These are phyloP conservation scores for Meira nashicola DNA, from an alignment of 1,284 basidiomycete genomes.

Conservation along the genomic window DNA sequence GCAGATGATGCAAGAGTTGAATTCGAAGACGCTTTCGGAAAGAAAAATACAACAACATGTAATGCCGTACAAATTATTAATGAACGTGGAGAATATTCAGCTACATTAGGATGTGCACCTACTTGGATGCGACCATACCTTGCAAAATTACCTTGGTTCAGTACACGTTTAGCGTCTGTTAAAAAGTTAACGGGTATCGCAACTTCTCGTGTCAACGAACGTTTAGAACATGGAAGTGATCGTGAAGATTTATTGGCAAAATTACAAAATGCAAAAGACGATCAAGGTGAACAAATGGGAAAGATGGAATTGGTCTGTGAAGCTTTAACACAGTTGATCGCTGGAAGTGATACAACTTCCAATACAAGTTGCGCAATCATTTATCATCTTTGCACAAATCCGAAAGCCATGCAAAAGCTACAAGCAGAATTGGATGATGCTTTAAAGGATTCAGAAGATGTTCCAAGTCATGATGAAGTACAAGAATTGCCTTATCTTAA, in stretches of 20 bases:
- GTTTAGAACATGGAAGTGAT: conserved; percentile 60
- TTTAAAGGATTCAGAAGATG: conserved; percentile 32
- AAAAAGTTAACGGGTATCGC: conserved; percentile 62
- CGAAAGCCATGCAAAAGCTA: conserved; percentile 65
- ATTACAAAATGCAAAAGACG: conserved; percentile 71
- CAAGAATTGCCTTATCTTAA: conserved; percentile 58
- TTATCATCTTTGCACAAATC: conserved; percentile 71
- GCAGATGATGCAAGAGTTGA: conserved; percentile 65
- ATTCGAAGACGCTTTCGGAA: conserved; percentile 57
- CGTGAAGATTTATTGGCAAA: conserved; percentile 75
- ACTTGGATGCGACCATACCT: conserved; percentile 55
- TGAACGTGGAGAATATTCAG: conserved; percentile 79
- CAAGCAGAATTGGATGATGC: conserved; percentile 72
- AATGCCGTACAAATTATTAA: conserved; percentile 82
- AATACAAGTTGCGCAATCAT: conserved; percentile 59
- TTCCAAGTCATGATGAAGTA: conserved; percentile 34
- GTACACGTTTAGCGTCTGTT: conserved; percentile 66
- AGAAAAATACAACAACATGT: conserved; percentile 57
- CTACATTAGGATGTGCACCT: conserved; percentile 75
- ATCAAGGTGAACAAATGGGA: conserved; percentile 71
- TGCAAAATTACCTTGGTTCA: conserved; percentile 62
- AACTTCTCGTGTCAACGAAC: conserved; percentile 71
- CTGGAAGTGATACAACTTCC: conserved; percentile 54
- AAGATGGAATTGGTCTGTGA: conserved; percentile 78
- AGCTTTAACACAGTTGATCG: conserved; percentile 74